A percentile compares a stretch with the other conserved stretches of the same genome.
Evolutionary conservation across 805 yeast species (phyloP).

Genomic region (Sugiyamaella boreocaroliniensis): DNA sequence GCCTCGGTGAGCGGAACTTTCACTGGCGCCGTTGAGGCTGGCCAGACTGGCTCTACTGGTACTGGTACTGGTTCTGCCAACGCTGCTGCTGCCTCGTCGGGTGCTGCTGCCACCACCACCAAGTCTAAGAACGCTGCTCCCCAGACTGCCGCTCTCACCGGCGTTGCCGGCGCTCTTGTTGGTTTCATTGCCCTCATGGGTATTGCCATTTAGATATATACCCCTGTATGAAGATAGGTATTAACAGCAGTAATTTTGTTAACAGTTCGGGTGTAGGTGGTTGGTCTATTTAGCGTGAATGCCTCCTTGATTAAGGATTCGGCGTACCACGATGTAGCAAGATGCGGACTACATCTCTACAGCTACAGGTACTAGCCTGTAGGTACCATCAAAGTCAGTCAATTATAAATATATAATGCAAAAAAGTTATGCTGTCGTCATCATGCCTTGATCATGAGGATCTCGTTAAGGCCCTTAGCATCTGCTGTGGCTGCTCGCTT

Average conservation of each 20-base stretch:
- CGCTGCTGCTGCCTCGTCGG: constrained; percentile 24
- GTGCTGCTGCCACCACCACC: constrained; percentile 3
- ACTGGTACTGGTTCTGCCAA: constrained; percentile 25
- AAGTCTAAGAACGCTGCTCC: constrained; percentile 10
- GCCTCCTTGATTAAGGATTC: background rate
- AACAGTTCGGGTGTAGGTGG: too few relatives aligned
- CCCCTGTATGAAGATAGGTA: background rate
- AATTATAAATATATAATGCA: background rate
- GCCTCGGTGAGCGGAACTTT: constrained; percentile 34
- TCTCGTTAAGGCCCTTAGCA: constrained; percentile 80
- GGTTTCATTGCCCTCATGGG: constrained; percentile 18
- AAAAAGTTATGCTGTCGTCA: background rate
- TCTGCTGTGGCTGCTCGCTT: constrained; percentile 91
- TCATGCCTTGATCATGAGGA: constrained; percentile 62
- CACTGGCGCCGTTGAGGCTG: constrained; percentile 23
- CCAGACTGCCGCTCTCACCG: constrained; percentile 6
- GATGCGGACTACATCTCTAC: too few relatives aligned
- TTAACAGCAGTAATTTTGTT: background rate
- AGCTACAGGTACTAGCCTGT: too few relatives aligned
- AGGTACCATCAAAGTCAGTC: background rate
- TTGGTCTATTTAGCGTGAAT: too few relatives aligned
- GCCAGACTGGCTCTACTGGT: constrained; percentile 15
- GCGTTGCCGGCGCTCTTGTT: constrained; percentile 16
- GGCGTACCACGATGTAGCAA: too few relatives aligned
- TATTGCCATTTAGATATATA: constrained; percentile 14